Evolutionary conservation across 768 basidiomycete genomes (phyloP).

Genomic region (Fistulinella prunicolor): DNA sequence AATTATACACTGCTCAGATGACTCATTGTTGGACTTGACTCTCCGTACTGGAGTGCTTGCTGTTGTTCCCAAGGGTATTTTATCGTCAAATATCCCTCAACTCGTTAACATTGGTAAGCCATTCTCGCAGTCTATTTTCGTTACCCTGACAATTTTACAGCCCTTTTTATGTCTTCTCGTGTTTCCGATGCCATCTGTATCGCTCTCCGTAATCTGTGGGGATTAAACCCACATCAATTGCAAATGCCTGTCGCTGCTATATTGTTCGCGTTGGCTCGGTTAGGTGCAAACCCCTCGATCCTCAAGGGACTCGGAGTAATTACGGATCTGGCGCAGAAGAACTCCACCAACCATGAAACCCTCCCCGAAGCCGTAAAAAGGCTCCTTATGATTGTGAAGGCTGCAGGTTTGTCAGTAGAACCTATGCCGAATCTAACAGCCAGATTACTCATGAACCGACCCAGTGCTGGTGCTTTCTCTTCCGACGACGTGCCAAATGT

Average conservation of each 20-base stretch:
- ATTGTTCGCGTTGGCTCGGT: slow-evolving; percentile 35
- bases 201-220: slow-evolving; percentile 37
- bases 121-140: not conserved
- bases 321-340: slow-evolving; percentile 5
- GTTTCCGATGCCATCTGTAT: slow-evolving; percentile 31
- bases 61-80: slow-evolving; percentile 29
- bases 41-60: slow-evolving; percentile 43
- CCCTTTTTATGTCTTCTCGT: slow-evolving; percentile 24
- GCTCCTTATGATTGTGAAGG: slow-evolving; percentile 40
- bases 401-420: slow-evolving; percentile 46
- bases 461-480: slow-evolving; percentile 35
- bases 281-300: slow-evolving; percentile 43
- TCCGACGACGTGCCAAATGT: slow-evolving; percentile 46
- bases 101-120: slow-evolving; percentile 42
- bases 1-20: slow-evolving; percentile 33
- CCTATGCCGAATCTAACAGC: not conserved
- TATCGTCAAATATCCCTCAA: slow-evolving; percentile 35
- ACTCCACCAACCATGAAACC: slow-evolving; percentile 13
- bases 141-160: slow-evolving; percentile 13
- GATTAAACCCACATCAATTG: slow-evolving; percentile 13
- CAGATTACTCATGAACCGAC: slow-evolving; percentile 3
- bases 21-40: slow-evolving; percentile 35
- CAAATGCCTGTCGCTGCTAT: slow-evolving; percentile 37
- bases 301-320: slow-evolving; percentile 37
- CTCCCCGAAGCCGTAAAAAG: slow-evolving; percentile 39